These are phyloP conservation scores for Papiliotrema laurentii DNA, from an alignment of 1,284 basidiomycete species.

Conservation along the genomic window DNA sequence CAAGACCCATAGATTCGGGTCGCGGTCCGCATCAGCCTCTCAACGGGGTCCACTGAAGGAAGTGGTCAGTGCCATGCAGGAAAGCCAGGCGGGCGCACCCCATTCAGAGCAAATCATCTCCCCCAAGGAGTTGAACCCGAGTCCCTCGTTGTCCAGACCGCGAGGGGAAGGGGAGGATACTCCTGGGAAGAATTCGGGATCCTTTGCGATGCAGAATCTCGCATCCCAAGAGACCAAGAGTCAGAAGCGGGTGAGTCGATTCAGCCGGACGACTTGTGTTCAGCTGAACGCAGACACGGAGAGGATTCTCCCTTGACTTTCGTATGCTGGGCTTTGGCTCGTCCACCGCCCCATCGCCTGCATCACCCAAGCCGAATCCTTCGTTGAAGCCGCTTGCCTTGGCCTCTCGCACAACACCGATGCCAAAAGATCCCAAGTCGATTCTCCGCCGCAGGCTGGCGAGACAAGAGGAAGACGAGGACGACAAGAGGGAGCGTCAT, in stretches of 20 bases:
- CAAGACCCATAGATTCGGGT: constrained; percentile 42
- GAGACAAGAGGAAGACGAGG: constrained; percentile 78
- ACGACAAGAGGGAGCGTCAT: constrained; percentile 77
- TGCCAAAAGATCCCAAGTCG: background rate
- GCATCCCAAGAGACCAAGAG: constrained; percentile 8
- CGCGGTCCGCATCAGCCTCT: background rate
- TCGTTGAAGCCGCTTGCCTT: constrained; percentile 32
- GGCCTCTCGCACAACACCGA: constrained; percentile 5
- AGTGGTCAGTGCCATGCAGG: constrained; percentile 5
- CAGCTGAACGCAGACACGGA: constrained; percentile 18
- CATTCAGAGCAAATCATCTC: no score
- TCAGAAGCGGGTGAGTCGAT: constrained; percentile 15
- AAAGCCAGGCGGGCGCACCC: background rate
- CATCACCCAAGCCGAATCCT: constrained; percentile 17
- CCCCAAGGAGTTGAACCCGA: no score
- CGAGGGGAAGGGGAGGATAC: no score
- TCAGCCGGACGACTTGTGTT: background rate
- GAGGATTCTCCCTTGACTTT: constrained; percentile 47
- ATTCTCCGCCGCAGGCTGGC: constrained; percentile 34
- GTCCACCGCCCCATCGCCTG: no score
- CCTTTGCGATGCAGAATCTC: no score
- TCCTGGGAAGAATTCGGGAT: no score
- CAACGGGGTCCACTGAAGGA: constrained; percentile 6
- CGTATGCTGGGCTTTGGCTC: constrained; percentile 39
- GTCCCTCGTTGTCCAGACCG: no score